Evolutionary conservation across 306 rosid species (phyloP).

Genomic region (Nissolia schottii): DNA sequence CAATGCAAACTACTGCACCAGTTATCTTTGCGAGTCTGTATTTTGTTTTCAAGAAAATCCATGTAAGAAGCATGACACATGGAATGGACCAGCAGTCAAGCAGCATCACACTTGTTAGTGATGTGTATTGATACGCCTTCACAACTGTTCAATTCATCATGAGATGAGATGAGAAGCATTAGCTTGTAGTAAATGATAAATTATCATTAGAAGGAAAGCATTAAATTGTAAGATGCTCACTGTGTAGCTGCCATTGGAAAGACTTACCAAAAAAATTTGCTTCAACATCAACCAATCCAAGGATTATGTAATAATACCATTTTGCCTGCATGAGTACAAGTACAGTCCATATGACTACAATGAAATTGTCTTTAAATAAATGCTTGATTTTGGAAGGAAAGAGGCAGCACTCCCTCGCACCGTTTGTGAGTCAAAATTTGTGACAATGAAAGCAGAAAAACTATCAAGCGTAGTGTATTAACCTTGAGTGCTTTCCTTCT

Average conservation of each 20-base stretch:
- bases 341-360: slow-evolving; percentile 6
- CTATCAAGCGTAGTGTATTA: slow-evolving; percentile 13
- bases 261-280: slow-evolving; percentile 87
- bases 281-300: slow-evolving; percentile 91
- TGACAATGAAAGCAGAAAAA: too few relatives aligned
- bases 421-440: too few relatives aligned
- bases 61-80: slow-evolving; percentile 82
- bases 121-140: slow-evolving; percentile 96
- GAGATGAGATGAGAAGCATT: slow-evolving; percentile 15
- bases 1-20: slow-evolving; percentile 77
- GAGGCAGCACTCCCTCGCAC: too few relatives aligned
- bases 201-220: too few relatives aligned
- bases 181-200: not conserved
- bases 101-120: slow-evolving; percentile 90
- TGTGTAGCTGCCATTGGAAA: too few relatives aligned
- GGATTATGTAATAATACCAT: slow-evolving; percentile 76
- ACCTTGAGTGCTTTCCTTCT: slow-evolving; percentile 77
- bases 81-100: slow-evolving; percentile 99
- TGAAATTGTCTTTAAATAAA: not conserved
- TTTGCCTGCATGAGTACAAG: slow-evolving; percentile 61
- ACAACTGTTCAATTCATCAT: slow-evolving; percentile 95
- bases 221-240: too few relatives aligned
- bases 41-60: slow-evolving; percentile 94
- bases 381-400: too few relatives aligned
- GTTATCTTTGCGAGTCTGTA: slow-evolving; percentile 65